A percentile compares a stretch with the other conserved stretches of the same genome.
phyloP scores from a whole-genome alignment of 306 rosid species.

The Calophaca sinica region DNA sequence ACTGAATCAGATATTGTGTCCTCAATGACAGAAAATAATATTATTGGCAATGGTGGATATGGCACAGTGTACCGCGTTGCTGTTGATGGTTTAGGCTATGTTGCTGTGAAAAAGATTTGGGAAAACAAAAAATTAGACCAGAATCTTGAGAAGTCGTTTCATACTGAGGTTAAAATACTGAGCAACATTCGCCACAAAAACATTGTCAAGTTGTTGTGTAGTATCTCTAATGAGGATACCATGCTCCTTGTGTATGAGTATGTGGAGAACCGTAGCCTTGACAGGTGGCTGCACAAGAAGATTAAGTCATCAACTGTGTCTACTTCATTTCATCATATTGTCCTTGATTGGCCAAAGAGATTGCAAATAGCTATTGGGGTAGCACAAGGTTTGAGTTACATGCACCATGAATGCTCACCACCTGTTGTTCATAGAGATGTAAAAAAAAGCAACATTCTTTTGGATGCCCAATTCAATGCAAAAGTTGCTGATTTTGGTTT shows the following conservation, averaged over 20 bases:
- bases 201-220: conserved; percentile 80
- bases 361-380: conserved; percentile 71
- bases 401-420: conserved; percentile 80
- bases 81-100: conserved; percentile 51
- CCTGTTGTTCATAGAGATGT: conserved; percentile 82
- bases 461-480: conserved; percentile 76
- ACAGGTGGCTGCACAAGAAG: conserved; percentile 66
- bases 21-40: conserved; percentile 55
- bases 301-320: conserved; percentile 42
- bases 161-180: conserved; percentile 71
- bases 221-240: conserved; percentile 61
- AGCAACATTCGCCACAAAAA: conserved; percentile 77
- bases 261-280: conserved; percentile 72
- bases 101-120: conserved; percentile 78
- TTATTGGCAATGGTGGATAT: conserved; percentile 82
- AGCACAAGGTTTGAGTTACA: conserved; percentile 83
- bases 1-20: conserved; percentile 61
- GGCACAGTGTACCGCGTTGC: conserved; percentile 77
- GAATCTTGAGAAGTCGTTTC: conserved; percentile 74
- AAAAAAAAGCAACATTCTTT: conserved; percentile 79
- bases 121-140: conserved; percentile 59
- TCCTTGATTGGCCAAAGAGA: conserved; percentile 71
- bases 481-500: conserved; percentile 91
- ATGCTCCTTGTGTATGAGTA: conserved; percentile 85
- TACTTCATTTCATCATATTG: conserved; percentile 36